phyloP scores from a whole-genome alignment of 805 yeast genomes.

The Metschnikowia proteae region DNA sequence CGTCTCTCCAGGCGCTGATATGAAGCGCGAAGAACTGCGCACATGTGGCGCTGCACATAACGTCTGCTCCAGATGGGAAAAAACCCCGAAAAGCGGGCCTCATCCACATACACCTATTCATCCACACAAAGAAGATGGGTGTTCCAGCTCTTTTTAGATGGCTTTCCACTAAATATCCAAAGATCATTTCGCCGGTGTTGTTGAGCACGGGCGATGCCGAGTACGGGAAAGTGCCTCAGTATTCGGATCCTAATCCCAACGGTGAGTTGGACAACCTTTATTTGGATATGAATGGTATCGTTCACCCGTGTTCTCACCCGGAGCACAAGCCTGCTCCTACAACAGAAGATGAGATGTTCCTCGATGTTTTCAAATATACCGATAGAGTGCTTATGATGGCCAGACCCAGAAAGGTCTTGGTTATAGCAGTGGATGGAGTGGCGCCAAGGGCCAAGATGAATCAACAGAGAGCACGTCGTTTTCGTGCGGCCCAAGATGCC shows the following conservation, averaged over 20 bases:
- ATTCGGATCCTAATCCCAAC: conserved; percentile 79
- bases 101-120: neutral
- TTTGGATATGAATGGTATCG: conserved; percentile 98
- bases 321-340: conserved; percentile 95
- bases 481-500: conserved; percentile 89
- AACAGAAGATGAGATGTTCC: conserved; percentile 94
- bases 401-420: conserved; percentile 84
- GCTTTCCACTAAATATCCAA: conserved; percentile 90
- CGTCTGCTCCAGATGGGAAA: conserved; percentile 4
- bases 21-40: neutral
- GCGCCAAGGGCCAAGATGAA: conserved; percentile 99
- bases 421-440: conserved; percentile 98
- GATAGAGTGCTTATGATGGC: conserved; percentile 92
- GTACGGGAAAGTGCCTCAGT: conserved; percentile 33
- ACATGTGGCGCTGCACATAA: neutral
- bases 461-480: conserved; percentile 92
- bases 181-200: conserved; percentile 84
- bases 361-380: conserved; percentile 89
- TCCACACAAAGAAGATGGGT: conserved; percentile 53
- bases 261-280: conserved; percentile 94
- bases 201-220: conserved; percentile 62
- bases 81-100: neutral
- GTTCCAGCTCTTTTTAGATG: conserved; percentile 98
- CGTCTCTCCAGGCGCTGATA: neutral
- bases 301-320: conserved; percentile 98